Conservation (phyloP, 192 early-diverging fungal species). For the Anaeromyces robustus region DNA sequence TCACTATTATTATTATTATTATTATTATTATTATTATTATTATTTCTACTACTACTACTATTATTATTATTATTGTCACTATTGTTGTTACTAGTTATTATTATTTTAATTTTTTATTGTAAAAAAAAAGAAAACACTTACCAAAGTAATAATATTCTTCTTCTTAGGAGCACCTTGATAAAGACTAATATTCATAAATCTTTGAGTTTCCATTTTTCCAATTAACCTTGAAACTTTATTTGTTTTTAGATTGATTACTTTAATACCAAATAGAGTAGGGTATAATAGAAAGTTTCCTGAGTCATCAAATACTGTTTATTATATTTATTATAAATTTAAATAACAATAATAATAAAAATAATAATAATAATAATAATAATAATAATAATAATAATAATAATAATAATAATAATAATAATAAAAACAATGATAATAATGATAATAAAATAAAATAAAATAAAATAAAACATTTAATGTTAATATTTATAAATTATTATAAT, state of each 20-base stretch:
- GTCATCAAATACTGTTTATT: constrained; percentile 68
- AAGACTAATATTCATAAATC: constrained; percentile 76
- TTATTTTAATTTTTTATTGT: not conserved
- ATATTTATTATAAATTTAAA: not conserved
- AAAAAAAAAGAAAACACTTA: constrained; percentile 9
- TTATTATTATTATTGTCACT: too few species aligned
- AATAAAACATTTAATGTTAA: too few species aligned
- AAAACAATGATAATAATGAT: too few species aligned
- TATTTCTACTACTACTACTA: too few species aligned
- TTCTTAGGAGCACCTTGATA: constrained; percentile 80
- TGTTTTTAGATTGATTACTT: constrained; percentile 70
- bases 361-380: not conserved
- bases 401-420: too few species aligned
- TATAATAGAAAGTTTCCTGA: constrained; percentile 77
- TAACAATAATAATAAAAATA: not conserved
- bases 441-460: too few species aligned
- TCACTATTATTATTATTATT: too few species aligned
- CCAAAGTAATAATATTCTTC: constrained; percentile 56
- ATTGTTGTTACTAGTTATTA: too few species aligned
- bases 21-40: too few species aligned
- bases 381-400: too few species aligned
- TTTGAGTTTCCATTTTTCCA: constrained; percentile 80
- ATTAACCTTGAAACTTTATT: constrained; percentile 73
- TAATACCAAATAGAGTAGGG: constrained; percentile 87
- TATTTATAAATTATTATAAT: too few species aligned